These are phyloP conservation scores for Gossypium ekmanianum DNA, from an alignment of 345 rosid species.

Conservation along the genomic window DNA sequence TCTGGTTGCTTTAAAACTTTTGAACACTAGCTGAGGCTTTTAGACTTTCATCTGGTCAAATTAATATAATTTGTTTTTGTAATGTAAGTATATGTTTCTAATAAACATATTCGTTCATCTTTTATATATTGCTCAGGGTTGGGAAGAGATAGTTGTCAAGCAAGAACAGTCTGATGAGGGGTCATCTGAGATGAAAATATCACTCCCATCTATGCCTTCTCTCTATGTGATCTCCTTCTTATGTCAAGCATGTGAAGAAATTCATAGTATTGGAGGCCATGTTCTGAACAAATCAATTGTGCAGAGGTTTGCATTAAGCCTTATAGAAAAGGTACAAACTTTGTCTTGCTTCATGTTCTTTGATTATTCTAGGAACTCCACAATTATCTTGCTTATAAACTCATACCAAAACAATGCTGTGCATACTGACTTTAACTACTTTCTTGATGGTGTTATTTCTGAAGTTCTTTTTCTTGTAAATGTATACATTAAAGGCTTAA, in stretches of 20 bases:
- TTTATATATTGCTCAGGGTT: slow-evolving; percentile 59
- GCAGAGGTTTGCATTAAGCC: slow-evolving; percentile 64
- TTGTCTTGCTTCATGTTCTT: background rate
- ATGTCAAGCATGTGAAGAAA: slow-evolving; percentile 94
- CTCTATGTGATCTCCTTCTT: slow-evolving; percentile 83
- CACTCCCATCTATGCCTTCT: slow-evolving; percentile 93
- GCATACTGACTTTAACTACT: background rate
- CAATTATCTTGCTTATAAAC: background rate
- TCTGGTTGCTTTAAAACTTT: background rate
- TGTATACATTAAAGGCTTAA: background rate
- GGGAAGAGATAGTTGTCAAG: slow-evolving; percentile 93
- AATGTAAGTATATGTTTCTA: background rate
- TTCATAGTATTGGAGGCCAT: slow-evolving; percentile 97
- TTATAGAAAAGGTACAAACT: slow-evolving; percentile 71
- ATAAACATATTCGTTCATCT: slow-evolving; percentile 17
- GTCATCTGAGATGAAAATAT: slow-evolving; percentile 80
- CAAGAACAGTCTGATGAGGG: slow-evolving; percentile 66
- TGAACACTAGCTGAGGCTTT: background rate
- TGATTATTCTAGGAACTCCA: background rate
- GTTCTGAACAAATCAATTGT: slow-evolving; percentile 84
- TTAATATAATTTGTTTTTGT: slow-evolving; percentile 6
- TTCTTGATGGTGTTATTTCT: background rate
- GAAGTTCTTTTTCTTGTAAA: background rate
- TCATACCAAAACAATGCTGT: background rate
- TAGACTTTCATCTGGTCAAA: background rate